Conservation (phyloP, 257 asterid genomes). For the Lavandula angustifolia region DNA sequence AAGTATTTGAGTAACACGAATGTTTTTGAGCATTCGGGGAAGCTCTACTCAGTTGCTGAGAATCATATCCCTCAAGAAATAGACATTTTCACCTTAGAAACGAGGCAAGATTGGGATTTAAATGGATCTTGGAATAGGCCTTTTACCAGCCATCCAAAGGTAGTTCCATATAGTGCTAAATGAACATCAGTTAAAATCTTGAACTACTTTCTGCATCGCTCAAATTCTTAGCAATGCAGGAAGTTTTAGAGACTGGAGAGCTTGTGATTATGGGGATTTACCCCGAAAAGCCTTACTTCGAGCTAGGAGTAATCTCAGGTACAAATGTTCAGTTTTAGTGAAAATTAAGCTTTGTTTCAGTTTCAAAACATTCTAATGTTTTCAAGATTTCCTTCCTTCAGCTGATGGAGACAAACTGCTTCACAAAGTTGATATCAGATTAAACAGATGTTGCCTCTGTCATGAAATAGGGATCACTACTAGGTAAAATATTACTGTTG, state of each 20-base stretch:
- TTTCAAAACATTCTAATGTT: background rate
- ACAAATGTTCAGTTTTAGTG: background rate
- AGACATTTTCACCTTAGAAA: conserved; percentile 47
- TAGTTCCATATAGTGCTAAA: background rate
- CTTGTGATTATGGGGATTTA: conserved; percentile 61
- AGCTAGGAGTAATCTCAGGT: conserved; percentile 72
- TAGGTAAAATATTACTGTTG: conserved; percentile 30
- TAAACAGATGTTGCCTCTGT: conserved; percentile 59
- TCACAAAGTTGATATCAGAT: conserved; percentile 62
- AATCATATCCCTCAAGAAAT: conserved; percentile 67
- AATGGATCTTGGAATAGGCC: conserved; percentile 63
- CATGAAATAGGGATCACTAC: conserved; percentile 65
- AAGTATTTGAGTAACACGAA: conserved; percentile 61
- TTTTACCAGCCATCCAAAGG: conserved; percentile 79
- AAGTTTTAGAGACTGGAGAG: conserved; percentile 61
- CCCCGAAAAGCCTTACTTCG: conserved; percentile 54
- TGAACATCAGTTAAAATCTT: background rate
- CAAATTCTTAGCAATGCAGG: conserved; percentile 38
- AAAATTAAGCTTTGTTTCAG: background rate
- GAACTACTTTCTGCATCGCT: background rate
- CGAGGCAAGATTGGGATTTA: conserved; percentile 53
- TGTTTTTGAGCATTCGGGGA: conserved; percentile 65
- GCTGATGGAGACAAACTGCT: conserved; percentile 61
- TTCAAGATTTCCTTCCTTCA: conserved; percentile 12
- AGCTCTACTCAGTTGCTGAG: conserved; percentile 56